These are phyloP conservation scores for Phytopythium aichiense DNA, from an alignment of 352 stramenopile species.

Conservation along the genomic window DNA sequence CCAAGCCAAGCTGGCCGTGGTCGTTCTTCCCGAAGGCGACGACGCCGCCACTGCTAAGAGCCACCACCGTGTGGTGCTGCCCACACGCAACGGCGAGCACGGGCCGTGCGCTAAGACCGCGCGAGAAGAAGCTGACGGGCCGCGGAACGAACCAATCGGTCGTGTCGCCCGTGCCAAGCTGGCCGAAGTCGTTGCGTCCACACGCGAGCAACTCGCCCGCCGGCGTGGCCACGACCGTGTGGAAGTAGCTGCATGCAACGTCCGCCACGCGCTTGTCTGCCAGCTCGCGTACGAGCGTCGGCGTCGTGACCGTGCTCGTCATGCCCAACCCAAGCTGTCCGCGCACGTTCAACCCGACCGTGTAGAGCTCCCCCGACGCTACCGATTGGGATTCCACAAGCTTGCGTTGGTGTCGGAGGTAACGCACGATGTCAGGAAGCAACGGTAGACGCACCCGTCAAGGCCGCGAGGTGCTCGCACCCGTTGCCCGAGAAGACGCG, in stretches of 20 bases:
- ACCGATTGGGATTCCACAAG: not conserved
- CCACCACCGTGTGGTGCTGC: conserved; percentile 87
- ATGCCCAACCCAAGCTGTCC: conserved; percentile 87
- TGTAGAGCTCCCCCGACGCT: conserved; percentile 82
- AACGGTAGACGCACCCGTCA: conserved; percentile 43
- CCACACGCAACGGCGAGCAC: conserved; percentile 83
- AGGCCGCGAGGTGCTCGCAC: conserved; percentile 87
- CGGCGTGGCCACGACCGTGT: conserved; percentile 80
- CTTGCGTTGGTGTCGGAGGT: not conserved
- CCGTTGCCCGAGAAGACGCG: conserved; percentile 90
- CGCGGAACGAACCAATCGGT: conserved; percentile 65
- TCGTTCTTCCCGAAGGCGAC: conserved; percentile 92
- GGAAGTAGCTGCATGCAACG: conserved; percentile 92
- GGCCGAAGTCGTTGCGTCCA: conserved; percentile 91
- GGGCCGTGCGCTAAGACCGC: conserved; percentile 7
- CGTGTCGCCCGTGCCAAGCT: conserved; percentile 75
- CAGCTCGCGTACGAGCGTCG: conserved; percentile 41
- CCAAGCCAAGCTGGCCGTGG: conserved; percentile 86
- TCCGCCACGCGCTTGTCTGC: conserved; percentile 54
- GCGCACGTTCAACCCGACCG: conserved; percentile 90
- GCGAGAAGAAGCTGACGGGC: conserved; percentile 46
- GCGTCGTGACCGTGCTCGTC: conserved; percentile 54
- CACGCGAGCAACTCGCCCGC: conserved; percentile 83
- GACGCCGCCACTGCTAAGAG: conserved; percentile 52
- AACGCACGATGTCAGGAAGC: too few species aligned